Base-by-base conservation (phyloP, 441 rosid genomes). In the Sinapis alba region DNA sequence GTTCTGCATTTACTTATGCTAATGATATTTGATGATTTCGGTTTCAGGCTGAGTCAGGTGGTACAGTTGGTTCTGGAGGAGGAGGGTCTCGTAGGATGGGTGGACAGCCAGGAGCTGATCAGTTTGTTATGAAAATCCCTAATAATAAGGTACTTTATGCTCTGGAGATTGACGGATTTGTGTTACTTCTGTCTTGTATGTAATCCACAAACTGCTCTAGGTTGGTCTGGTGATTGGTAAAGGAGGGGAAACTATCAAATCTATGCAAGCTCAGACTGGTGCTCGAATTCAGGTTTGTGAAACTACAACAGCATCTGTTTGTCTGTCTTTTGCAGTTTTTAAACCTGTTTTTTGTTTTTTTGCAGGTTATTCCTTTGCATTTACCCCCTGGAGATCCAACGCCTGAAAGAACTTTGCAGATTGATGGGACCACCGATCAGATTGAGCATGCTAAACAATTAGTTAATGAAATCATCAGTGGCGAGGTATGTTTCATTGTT, bases 211-310 rank as follows among this genome's bases (percentile, higher is more conserved):
- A 67, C 28, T 79, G 76, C 57, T 80, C 74, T 87, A 96, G 99
- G 99, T 96, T 82, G 99, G 99, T 78, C 76, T 93, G 78, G 97
- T 96, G 45, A 96, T 96, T 81, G 98, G 99, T 66, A 96, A 96
- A 90, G 98, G 98, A 65, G 99, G 99, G 11, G 99, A 96, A 67
- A 87, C 98, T 26, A 96, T 96, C 72, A 93, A 96, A 90, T 89
- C 82, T 78, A 90, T 96, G 97, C 99, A 96, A 89, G 89, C 90
- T 26, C 84, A 88, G 66, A 81, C 93, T 77, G 96, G 94, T 56
- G 98, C 99, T 78, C 93, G 98, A 10, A 87, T 96, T 75, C 99
- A 93, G 98, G 99, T 93, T 66, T 75, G 75, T 32, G 27, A 23
- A 21, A 19, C 57, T n/a, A 24, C 32, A 28, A 13, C 6, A n/a